Evolutionary conservation across 2,329 filamentous ascomycete species (phyloP), one percentile per base, ranked within the genome.

Genomic region (Nothomitra cinnamomea): DNA sequence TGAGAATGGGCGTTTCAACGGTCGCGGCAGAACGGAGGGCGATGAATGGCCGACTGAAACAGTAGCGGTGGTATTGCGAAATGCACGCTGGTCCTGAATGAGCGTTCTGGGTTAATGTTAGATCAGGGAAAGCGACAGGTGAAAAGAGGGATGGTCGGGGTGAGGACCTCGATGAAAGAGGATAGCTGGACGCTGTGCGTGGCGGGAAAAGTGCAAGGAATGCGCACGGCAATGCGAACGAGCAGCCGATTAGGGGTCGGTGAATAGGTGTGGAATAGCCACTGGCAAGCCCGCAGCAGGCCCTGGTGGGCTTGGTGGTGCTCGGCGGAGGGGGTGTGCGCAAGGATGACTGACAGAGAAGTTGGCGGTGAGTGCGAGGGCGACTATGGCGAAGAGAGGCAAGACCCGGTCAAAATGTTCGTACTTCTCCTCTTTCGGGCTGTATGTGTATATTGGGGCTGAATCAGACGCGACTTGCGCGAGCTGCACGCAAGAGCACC

Each of bases 171-270:
- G 45, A 49, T 49, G 45, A 49, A 49, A 49, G 45, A 49, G 45
- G 45, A 49, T 49, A 49, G 45, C 45, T 49, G 50, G 50, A 19
- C 21, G 50, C 35, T 24, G n/a, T 12, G 50, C 50, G 50, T 49
- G 50, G 50, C 50, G 35, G 35, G 50, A 52, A 42, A 52, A 52
- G 36, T 52, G 50, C 50, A 52, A 52, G 50, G 50, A 52, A 52
- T 41, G 35, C 40, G 50, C 32, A 42, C 35, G 40, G 50, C 24
- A 42, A 22, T 36, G 32, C 19, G 13, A 35, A 51, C 48, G 48
- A 51, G 36, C 48, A 28, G 24, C 35, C 35, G 50, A 22, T 36
- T 13, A 36, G 17, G 45, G 45, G 32, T 49, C 28, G 28, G 28
- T 32, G 28, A 32, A 49, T 32, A 49, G 22, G 45, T n/a, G 45